Evolutionary conservation across 1,284 basidiomycete genomes (phyloP), one percentile per base, ranked within the genome.

Genomic region (Fistulina hepatica): DNA sequence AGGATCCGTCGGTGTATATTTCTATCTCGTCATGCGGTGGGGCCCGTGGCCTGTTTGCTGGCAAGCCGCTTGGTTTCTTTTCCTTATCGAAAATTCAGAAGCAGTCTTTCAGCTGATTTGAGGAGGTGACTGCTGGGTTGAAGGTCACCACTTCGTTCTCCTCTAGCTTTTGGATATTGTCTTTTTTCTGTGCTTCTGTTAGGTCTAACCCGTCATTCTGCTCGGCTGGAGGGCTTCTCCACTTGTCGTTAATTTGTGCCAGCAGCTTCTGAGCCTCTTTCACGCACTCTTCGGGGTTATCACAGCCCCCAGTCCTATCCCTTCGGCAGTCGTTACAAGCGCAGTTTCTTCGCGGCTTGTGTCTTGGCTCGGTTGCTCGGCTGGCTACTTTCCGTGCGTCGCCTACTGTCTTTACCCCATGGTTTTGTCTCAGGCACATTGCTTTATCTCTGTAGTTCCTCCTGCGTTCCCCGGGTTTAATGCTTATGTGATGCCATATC

Each of bases 1-100:
- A 44, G 0, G 44, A 43, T 22, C 48, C 48, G 24, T 46, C 46
- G 15, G 46, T 48, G 26, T 39, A 44, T 2, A 40, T 28, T 2
- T 13, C 37, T 5, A 26, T 3, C 3, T 5, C 27, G 17, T 34
- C 37, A 12, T 38, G 17, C 17, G 13, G 26, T 27, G n/a, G 36
- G 25, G 36, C n/a, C n/a, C 24, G 10, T 26, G 10, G 24, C 24
- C 10, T 26, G 24, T 26, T 26, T n/a, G 24, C 24, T 26, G 36
- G 16, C 10, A 8, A 19, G 4, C 3, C 13, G 7, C 10, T 12
- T 5, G 11, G 9, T 2, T 11, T 17, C 8, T 31, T 21, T 2
- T n/a, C 9, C 4, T 12, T 16, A 17, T 26, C 32, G 17, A 38
- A 38, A 31, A 38, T 32, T 1, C 36, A 21, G 28, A 38, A 38